Evolutionary conservation across 768 basidiomycete species (phyloP).

Genomic region (Boletus coccyginus): DNA sequence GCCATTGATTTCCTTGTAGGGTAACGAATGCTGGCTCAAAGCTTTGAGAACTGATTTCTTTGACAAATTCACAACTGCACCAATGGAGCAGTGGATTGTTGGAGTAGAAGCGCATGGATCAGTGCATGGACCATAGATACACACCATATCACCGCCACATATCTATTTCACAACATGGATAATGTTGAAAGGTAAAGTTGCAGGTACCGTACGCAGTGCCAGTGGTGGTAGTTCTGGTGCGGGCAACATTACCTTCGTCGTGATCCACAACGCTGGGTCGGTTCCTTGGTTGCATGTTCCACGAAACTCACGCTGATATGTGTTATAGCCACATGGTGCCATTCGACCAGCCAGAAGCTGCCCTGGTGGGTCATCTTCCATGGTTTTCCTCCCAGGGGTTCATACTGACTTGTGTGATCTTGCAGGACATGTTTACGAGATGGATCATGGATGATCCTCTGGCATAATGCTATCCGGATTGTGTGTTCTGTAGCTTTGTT

Average conservation of each 20-base stretch:
- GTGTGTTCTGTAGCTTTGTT: background rate
- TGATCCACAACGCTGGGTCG: constrained; percentile 77
- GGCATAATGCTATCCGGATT: constrained; percentile 7
- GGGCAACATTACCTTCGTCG: constrained; percentile 84
- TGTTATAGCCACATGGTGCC: constrained; percentile 80
- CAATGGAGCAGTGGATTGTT: constrained; percentile 56
- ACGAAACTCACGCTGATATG: background rate
- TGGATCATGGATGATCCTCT: constrained; percentile 59
- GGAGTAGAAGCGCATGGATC: too few relatives aligned
- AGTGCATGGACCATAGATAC: too few relatives aligned
- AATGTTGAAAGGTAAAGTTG: constrained; percentile 48
- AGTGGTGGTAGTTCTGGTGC: constrained; percentile 62
- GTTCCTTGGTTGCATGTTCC: constrained; percentile 20
- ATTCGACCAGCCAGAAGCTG: constrained; percentile 84
- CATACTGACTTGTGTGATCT: background rate
- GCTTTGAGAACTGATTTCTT: constrained; percentile 60
- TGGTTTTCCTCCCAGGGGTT: background rate
- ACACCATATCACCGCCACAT: too few relatives aligned
- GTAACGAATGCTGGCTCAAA: constrained; percentile 76
- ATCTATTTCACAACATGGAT: too few relatives aligned
- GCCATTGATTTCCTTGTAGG: constrained; percentile 36
- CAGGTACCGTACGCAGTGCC: constrained; percentile 69
- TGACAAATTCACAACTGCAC: constrained; percentile 52
- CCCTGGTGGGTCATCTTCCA: constrained; percentile 50
- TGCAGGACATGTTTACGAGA: constrained; percentile 56